Conservation (phyloP, 2,329 filamentous ascomycete genomes). For the Trichoderma koningii region DNA sequence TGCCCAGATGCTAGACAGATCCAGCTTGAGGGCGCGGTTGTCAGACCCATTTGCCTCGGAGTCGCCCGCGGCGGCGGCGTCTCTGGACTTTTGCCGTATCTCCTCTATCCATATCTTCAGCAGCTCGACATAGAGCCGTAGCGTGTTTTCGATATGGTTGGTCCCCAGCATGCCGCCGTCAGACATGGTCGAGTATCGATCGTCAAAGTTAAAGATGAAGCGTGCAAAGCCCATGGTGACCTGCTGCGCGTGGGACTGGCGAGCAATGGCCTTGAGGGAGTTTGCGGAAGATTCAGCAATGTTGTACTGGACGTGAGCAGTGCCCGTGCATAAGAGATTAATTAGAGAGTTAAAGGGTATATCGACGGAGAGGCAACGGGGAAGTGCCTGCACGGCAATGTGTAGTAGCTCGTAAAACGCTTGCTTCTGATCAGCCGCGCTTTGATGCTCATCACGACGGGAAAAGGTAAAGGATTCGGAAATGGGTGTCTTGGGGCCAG, state of each 20-base stretch:
- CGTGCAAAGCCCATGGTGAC: constrained; percentile 95
- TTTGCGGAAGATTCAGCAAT: constrained; percentile 91
- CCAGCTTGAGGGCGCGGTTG: constrained; percentile 74
- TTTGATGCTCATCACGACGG: constrained; percentile 75
- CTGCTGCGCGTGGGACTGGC: constrained; percentile 89
- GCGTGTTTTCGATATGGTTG: constrained; percentile 90
- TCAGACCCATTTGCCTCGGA: constrained; percentile 65
- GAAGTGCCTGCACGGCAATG: constrained; percentile 91
- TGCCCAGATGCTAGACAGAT: constrained; percentile 84
- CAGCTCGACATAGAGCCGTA: constrained; percentile 89
- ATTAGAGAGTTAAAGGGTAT: constrained; percentile 93
- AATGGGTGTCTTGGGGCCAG: constrained; percentile 91
- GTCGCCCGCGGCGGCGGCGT: constrained; percentile 66
- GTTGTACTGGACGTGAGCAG: constrained; percentile 88
- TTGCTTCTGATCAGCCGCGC: constrained; percentile 78
- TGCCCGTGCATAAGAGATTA: constrained; percentile 93
- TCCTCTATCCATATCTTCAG: constrained; percentile 98
- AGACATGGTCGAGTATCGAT: constrained; percentile 95
- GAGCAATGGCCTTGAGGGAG: constrained; percentile 91
- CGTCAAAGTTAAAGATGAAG: constrained; percentile 99
- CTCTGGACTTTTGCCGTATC: constrained; percentile 81
- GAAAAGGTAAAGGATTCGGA: constrained; percentile 91
- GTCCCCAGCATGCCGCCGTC: constrained; percentile 95
- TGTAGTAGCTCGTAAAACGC: constrained; percentile 94
- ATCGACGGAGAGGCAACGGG: constrained; percentile 86